Base-by-base conservation (phyloP, 192 early-diverging fungal genomes). In the Backusella liffmaniae region DNA sequence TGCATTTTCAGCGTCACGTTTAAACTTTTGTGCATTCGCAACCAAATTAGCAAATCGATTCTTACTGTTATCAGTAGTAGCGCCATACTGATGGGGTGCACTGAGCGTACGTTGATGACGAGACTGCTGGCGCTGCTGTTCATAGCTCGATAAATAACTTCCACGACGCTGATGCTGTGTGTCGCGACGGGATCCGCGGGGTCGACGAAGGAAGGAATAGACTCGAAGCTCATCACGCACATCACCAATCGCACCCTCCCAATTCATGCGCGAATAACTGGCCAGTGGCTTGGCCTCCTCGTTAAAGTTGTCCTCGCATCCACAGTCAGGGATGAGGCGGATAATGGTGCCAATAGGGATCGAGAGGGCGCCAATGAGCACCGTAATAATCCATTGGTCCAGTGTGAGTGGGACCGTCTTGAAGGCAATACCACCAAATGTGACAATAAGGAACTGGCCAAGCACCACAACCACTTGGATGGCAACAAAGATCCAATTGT, bases 381-480 rank as follows among this genome's bases (percentile, higher is more conserved):
- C 56, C 9, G 94, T 96, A 8, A 92, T 83, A 12, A 82, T 73
- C 97, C 97, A 99, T 80, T 96, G 91, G 6, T 66, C 53, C 18
- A 72, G 81, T 7, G 81, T 86, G 18, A 98, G 86, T 5, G 88
- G 84, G 8, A 86, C 83, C 9, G 94, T 93, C 71, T 94, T 92
- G 88, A 99, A 99, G 46, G 94, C 95, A 21, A 89, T 82, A 44
- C 97, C 94, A 70, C 94, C 96, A 82, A 93, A 97, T 51, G 89
- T 79, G 49, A 98, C 90, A 79, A 99, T 96, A 62, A 96, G 70
- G 78, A 89, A 88, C 86, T 99, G 97, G 49, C 90, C 83, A 36
- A 84, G 67, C 29, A 96, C 76, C 21, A 96, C 92, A 42, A 91
- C 78, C 26, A 92, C 44, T 75, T 96, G 88, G 70, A 99, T 90